Evolutionary conservation across 257 asterid species (phyloP).

Genomic region (Penstemon barbatus): DNA sequence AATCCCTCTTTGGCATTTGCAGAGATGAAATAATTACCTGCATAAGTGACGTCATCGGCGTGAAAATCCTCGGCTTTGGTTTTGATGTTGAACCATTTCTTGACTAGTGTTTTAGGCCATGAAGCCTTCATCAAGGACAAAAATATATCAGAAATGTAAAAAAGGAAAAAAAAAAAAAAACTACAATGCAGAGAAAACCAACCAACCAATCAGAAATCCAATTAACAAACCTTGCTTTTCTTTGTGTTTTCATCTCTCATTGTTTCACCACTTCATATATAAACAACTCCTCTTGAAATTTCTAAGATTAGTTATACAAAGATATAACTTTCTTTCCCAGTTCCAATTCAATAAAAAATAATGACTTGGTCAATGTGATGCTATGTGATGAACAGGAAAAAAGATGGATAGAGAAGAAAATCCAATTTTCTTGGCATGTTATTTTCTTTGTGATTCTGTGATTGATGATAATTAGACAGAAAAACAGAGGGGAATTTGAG

Average conservation of each 20-base stretch:
- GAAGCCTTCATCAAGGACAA: constrained; percentile 53
- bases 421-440: too few relatives aligned
- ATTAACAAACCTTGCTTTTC: constrained; percentile 78
- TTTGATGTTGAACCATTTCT: constrained; percentile 95
- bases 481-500: too few relatives aligned
- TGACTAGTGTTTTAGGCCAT: constrained; percentile 87
- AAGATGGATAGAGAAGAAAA: too few relatives aligned
- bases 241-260: constrained; percentile 85
- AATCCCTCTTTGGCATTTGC: too few relatives aligned
- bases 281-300: constrained; percentile 11
- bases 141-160: constrained; percentile 37
- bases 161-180: not conserved
- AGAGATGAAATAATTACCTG: constrained; percentile 45
- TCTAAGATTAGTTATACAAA: constrained; percentile 19
- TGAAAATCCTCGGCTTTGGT: constrained; percentile 88
- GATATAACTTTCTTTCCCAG: constrained; percentile 38
- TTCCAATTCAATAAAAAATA: not conserved
- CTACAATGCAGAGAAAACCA: constrained; percentile 26
- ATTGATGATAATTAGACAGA: too few relatives aligned
- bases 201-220: constrained; percentile 28
- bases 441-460: too few relatives aligned
- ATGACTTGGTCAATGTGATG: too few relatives aligned
- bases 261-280: constrained; percentile 63
- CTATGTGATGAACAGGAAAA: too few relatives aligned
- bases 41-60: constrained; percentile 72